Base-by-base conservation (phyloP, 176 grass and related monocot genomes). In the Cenchrus americanus region DNA sequence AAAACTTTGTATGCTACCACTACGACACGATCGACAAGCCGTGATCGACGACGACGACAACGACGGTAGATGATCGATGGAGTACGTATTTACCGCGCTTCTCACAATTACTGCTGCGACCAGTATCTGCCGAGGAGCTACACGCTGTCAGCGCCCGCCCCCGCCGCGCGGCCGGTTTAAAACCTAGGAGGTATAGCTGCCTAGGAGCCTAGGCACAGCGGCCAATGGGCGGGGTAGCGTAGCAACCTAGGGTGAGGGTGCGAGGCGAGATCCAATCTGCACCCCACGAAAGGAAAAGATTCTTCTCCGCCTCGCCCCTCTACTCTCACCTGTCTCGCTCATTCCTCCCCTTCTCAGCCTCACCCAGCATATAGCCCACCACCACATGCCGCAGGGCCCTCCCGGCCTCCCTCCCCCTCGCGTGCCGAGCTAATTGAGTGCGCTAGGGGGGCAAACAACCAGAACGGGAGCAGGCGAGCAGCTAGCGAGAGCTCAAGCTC, bases 211-310 rank as follows among this genome's bases (percentile, higher is more conserved):
- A 37, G 34, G 3, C 3, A 37, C 71, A 23, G 41, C 12, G 11
- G 10, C 66, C 66, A 69, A 12, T 69, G 66, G 40, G 41, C 10
- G 41, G 66, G 18, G 27, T 34, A 66, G 41, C 8, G 15, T 72
- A 44, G 47, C 11, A 49, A 52, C 66, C 73, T 79, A 79, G 59
- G 62, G 76, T 18, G 77, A 34, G 82, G 51, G 22, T 15, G 69
- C 54, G 53, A n/a, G 78, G 22, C 10, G 83, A 82, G 78, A 86
- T 89, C 78, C 88, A 86, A 73, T 78, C 78, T 90, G 83, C 78
- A 82, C 62, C 83, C 57, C 88, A 81, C 78, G 66, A 73, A 72
- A 59, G 82, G 10, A 90, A 88, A 89, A 66, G 73, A 90, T 86
- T 78, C 82, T 75, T 69, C 64, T 59, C 62, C 27, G 42, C 24